A percentile compares a stretch with the other conserved stretches of the same genome.
These are phyloP conservation scores for Sistotremastrum suecicum DNA, from an alignment of 768 basidiomycete genomes.

Conservation along the genomic window DNA sequence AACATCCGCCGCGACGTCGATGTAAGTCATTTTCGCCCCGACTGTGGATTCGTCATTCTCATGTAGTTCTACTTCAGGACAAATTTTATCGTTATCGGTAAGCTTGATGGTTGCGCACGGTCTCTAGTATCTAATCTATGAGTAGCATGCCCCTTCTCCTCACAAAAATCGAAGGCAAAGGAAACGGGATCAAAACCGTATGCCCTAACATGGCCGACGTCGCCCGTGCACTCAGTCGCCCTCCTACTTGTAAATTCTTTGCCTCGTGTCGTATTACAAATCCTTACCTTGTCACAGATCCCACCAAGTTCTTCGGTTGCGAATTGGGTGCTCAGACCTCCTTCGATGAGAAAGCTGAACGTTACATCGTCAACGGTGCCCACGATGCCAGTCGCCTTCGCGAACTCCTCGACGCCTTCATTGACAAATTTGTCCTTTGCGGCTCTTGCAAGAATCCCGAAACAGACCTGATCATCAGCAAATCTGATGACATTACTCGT, in stretches of 20 bases:
- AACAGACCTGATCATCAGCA: conserved; percentile 87
- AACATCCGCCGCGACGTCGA: conserved; percentile 95
- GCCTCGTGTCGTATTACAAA: neutral
- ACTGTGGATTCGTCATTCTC: neutral
- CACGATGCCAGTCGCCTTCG: conserved; percentile 85
- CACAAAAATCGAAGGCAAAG: conserved; percentile 97
- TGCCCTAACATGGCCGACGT: conserved; percentile 98
- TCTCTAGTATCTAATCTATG: neutral
- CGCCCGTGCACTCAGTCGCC: conserved; percentile 86
- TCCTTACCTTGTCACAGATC: conserved; percentile 32
- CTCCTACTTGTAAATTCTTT: conserved; percentile 46
- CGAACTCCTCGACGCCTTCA: conserved; percentile 92
- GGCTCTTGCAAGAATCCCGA: conserved; percentile 98
- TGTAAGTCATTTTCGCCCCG: conserved; percentile 12
- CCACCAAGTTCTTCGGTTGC: conserved; percentile 98
- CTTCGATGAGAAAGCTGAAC: conserved; percentile 90
- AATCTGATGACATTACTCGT: conserved; percentile 77
- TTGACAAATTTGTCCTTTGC: conserved; percentile 97
- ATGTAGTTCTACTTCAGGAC: conserved; percentile 26
- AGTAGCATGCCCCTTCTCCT: conserved; percentile 84
- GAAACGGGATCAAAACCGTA: conserved; percentile 99
- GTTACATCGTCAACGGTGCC: conserved; percentile 97
- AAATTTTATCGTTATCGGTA: conserved; percentile 92
- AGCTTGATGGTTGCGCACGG: conserved; percentile 11
- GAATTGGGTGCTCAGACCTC: conserved; percentile 97